These are phyloP conservation scores for Cystobasidium ongulense DNA, from an alignment of 768 basidiomycete species.

Conservation along the genomic window DNA sequence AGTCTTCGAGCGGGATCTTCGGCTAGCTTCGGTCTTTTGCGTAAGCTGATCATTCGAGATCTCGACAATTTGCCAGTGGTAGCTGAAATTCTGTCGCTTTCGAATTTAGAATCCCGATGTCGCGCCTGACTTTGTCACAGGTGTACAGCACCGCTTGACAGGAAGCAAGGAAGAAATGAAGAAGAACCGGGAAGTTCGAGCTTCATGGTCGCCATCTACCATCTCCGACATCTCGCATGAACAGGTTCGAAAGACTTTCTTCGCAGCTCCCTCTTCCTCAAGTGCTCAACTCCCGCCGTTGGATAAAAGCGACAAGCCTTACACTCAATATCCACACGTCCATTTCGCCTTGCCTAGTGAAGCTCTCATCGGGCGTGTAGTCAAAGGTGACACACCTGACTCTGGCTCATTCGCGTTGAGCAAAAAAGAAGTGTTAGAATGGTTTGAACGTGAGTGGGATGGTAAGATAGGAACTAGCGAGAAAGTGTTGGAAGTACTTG, in stretches of 20 bases:
- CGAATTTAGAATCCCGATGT: slow-evolving; percentile 56
- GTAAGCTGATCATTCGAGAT: slow-evolving; percentile 52
- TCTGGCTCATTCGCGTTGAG: slow-evolving; percentile 59
- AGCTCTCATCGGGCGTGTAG: slow-evolving; percentile 58
- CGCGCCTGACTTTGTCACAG: slow-evolving; percentile 72
- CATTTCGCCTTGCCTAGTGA: slow-evolving; percentile 67
- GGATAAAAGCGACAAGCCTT: slow-evolving; percentile 30
- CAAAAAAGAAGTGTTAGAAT: slow-evolving; percentile 57
- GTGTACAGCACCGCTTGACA: slow-evolving; percentile 63
- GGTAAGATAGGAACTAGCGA: slow-evolving; percentile 58
- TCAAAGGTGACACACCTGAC: slow-evolving; percentile 58
- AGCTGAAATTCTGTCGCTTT: not conserved
- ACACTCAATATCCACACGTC: slow-evolving; percentile 44
- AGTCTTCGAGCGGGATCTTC: slow-evolving; percentile 73
- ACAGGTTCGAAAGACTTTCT: slow-evolving; percentile 60
- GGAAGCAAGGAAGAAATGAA: slow-evolving; percentile 46
- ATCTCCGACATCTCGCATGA: slow-evolving; percentile 56
- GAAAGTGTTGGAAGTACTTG: slow-evolving; percentile 69
- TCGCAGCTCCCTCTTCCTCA: slow-evolving; percentile 44
- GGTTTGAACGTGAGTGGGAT: slow-evolving; percentile 53
- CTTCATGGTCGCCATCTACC: slow-evolving; percentile 64
- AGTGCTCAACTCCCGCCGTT: slow-evolving; percentile 22
- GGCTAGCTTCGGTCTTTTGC: slow-evolving; percentile 78
- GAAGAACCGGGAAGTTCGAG: slow-evolving; percentile 45
- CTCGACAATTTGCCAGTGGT: not conserved